Conservation (phyloP, 345 rosid genomes). For the Firmiana major region DNA sequence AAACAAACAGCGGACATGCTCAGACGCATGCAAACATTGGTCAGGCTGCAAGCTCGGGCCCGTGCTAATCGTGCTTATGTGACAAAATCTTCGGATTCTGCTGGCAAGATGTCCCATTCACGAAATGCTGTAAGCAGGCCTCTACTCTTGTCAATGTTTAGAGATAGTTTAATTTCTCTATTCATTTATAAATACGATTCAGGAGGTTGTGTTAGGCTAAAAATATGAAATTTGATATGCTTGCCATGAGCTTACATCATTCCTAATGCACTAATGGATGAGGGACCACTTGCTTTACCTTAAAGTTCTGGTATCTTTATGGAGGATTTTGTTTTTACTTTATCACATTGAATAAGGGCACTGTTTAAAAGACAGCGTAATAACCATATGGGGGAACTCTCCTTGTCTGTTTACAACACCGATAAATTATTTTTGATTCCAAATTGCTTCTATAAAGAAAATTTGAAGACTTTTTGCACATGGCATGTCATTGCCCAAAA, state of each 20-base stretch:
- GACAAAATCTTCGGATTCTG: slow-evolving; percentile 53
- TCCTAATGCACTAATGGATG: background rate
- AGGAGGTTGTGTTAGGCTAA: background rate
- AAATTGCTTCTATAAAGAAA: background rate
- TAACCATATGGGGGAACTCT: background rate
- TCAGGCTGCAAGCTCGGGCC: slow-evolving; percentile 69
- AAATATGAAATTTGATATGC: background rate
- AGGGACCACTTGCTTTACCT: slow-evolving; percentile 14
- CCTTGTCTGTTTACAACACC: background rate
- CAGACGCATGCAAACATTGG: slow-evolving; percentile 79
- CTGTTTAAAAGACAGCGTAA: background rate
- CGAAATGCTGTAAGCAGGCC: slow-evolving; percentile 41
- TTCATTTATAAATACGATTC: background rate
- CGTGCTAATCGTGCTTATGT: slow-evolving; percentile 55
- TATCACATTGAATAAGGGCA: background rate
- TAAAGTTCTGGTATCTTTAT: background rate
- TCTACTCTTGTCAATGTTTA: background rate
- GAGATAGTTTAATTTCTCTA: slow-evolving; percentile 3
- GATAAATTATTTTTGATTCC: background rate
- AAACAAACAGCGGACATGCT: slow-evolving; percentile 81
- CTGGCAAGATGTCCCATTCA: slow-evolving; percentile 46
- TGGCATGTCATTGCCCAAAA: background rate
- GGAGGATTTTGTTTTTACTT: background rate
- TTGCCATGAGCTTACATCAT: background rate
- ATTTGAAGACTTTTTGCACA: background rate